Base-by-base conservation (phyloP, 2,329 filamentous ascomycete genomes). In the Ascochyta viciae-villosae region DNA sequence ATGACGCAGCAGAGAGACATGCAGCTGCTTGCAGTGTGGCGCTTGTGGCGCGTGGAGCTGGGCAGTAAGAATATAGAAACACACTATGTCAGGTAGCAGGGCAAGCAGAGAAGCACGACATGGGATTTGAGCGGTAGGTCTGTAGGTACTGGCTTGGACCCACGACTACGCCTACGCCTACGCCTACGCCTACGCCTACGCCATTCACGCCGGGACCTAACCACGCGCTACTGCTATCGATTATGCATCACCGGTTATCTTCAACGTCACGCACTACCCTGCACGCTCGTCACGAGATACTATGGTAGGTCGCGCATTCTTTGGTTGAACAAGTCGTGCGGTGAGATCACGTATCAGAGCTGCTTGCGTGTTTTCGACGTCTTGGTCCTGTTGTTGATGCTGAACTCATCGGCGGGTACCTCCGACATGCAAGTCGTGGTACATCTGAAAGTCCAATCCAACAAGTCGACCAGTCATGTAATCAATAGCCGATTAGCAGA, bases 1-100 rank as follows among this genome's bases (percentile, higher is more conserved):
- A 63, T 63, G 68, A 72, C 72, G 70, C 67, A 70, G 67, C 64
- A 58, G 57, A 44, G 54, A 54, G 59, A 59, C 61, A 68, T 70
- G 70, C 72, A 71, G 66, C 51, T 60, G 57, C 53, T 24, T 42
- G 41, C 53, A 46, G 51, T 35, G 47, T 45, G 51, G 55, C 55
- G 56, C 40, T 55, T 52, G 43, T 22, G 23, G 52, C 26, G 19
- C 19, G 19, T 19, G 19, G 19, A 33, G 34, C 13, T 7, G 31
- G 50, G 33, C 19, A 19, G 19, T 19, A 22, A n/a, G 6, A 43
- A 19, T 46, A 50, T 38, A 34, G 29, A 13, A 15, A 31, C 12
- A 31, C 29, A 3, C 33, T 24, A 22, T 34, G 19, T 56, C 19
- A 47, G 57, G 45, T 52, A 39, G 24, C 41, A 37, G 24, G 45